A percentile compares a stretch with the other conserved stretches of the same genome.
Evolutionary conservation across 352 stramenopile genomes (phyloP).

Genomic region (Phytophthora pseudosyringae): DNA sequence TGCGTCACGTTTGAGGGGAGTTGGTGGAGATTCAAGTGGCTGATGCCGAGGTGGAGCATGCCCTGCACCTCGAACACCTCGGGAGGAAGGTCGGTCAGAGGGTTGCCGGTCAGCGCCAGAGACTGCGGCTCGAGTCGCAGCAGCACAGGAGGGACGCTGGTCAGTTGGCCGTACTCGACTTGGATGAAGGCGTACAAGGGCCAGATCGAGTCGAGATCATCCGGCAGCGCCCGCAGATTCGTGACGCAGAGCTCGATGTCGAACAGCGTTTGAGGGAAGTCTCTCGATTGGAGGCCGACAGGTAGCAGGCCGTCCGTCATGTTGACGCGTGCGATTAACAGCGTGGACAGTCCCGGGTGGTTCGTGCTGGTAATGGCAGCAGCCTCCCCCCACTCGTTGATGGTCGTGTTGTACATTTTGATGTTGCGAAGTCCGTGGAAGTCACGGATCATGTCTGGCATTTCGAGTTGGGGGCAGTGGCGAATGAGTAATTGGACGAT

Average conservation of each 20-base stretch:
- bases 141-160: conserved; percentile 20
- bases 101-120: conserved; percentile 37
- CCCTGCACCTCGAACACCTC: conserved; percentile 28
- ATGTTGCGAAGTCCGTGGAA: conserved; percentile 38
- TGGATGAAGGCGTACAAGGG: conserved; percentile 23
- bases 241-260: conserved; percentile 52
- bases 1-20: conserved; percentile 29
- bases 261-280: conserved; percentile 39
- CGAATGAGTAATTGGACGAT: conserved; percentile 41
- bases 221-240: conserved; percentile 42
- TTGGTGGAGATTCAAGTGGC: conserved; percentile 19
- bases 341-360: conserved; percentile 33
- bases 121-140: conserved; percentile 20
- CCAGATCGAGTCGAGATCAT: conserved; percentile 46
- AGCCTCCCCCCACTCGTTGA: conserved; percentile 32
- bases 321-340: conserved; percentile 45
- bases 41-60: conserved; percentile 22
- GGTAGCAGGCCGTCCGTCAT: conserved; percentile 43
- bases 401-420: conserved; percentile 52
- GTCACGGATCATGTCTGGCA: conserved; percentile 29
- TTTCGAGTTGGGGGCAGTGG: conserved; percentile 40
- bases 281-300: conserved; percentile 33
- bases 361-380: conserved; percentile 26
- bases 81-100: conserved; percentile 25
- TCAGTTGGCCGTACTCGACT: conserved; percentile 33